phyloP scores from a whole-genome alignment of 805 yeast genomes.

The Hanseniaspora lindneri region DNA sequence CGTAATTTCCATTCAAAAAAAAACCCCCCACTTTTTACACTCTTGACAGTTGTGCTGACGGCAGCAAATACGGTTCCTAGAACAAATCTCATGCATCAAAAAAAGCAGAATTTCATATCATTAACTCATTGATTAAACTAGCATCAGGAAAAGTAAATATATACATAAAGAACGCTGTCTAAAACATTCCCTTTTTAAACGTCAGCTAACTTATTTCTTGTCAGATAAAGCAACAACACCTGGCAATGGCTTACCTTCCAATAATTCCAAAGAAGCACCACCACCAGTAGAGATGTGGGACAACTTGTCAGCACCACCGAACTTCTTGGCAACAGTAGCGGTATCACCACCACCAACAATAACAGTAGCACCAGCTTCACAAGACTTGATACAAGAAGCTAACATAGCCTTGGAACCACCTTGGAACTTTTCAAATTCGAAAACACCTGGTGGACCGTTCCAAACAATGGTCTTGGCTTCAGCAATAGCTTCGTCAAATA shows the following conservation, averaged over 20 bases:
- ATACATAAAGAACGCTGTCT: background rate
- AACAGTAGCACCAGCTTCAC: slow-evolving; percentile 80
- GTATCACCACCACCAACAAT: slow-evolving; percentile 99
- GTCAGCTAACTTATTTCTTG: slow-evolving; percentile 32
- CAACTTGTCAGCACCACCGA: slow-evolving; percentile 88
- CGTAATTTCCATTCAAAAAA: too few species aligned
- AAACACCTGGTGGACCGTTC: slow-evolving; percentile 99
- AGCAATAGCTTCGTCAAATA: slow-evolving; percentile 71
- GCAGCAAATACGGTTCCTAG: too few species aligned
- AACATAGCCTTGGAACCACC: slow-evolving; percentile 83
- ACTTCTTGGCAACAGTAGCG: slow-evolving; percentile 98
- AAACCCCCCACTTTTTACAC: too few species aligned
- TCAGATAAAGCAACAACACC: slow-evolving; percentile 90
- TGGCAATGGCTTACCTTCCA: slow-evolving; percentile 97
- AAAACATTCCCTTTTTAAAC: background rate
- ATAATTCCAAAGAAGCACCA: slow-evolving; percentile 97
- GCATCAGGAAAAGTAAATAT: too few species aligned
- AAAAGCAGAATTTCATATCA: slow-evolving; percentile 12
- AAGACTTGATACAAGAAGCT: slow-evolving; percentile 77
- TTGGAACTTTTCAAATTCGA: slow-evolving; percentile 89
- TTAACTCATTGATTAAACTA: slow-evolving; percentile 20
- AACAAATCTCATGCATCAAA: background rate
- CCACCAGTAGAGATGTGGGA: slow-evolving; percentile 99
- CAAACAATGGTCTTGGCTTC: slow-evolving; percentile 96
- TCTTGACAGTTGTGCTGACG: too few species aligned